A percentile compares a stretch with the other conserved stretches of the same genome.
phyloP scores from a whole-genome alignment of 2,329 filamentous ascomycete genomes.

The Talaromyces sp. region DNA sequence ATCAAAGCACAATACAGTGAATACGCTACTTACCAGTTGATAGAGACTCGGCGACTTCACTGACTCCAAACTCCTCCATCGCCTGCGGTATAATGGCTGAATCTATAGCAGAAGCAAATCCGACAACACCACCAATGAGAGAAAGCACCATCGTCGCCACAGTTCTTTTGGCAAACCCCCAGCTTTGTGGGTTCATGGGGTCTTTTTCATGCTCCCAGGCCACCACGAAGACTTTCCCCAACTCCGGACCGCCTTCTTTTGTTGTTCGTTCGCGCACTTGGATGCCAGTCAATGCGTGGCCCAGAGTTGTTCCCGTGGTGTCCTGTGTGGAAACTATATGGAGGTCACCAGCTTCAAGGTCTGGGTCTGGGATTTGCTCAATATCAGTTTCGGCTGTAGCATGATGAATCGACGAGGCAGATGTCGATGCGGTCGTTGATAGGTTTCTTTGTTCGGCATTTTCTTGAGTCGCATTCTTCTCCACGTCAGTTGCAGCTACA shows the following conservation, averaged over 20 bases:
- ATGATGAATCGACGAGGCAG: neutral
- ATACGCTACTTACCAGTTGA: conserved; percentile 31
- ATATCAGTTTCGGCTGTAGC: neutral
- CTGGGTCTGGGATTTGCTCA: conserved; percentile 11
- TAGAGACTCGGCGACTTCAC: conserved; percentile 40
- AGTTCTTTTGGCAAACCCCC: conserved; percentile 27
- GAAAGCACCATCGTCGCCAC: conserved; percentile 30
- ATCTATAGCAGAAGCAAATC: conserved; percentile 46
- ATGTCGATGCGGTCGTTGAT: neutral
- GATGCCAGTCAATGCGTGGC: conserved; percentile 21
- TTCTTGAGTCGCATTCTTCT: neutral
- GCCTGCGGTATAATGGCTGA: conserved; percentile 41
- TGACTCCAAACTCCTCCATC: conserved; percentile 38
- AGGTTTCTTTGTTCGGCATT: neutral
- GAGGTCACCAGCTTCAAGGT: conserved; percentile 12
- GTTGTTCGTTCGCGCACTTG: conserved; percentile 17
- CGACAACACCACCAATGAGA: conserved; percentile 45
- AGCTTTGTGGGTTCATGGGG: conserved; percentile 43
- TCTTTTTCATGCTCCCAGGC: conserved; percentile 38
- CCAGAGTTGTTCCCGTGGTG: conserved; percentile 18
- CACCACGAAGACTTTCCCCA: conserved; percentile 36
- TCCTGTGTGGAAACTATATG: conserved; percentile 14
- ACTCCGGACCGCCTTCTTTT: conserved; percentile 18
- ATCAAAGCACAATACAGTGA: neutral
- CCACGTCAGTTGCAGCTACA: neutral